Base-by-base conservation (phyloP, 768 basidiomycete species). In the Lactifluus volemus region DNA sequence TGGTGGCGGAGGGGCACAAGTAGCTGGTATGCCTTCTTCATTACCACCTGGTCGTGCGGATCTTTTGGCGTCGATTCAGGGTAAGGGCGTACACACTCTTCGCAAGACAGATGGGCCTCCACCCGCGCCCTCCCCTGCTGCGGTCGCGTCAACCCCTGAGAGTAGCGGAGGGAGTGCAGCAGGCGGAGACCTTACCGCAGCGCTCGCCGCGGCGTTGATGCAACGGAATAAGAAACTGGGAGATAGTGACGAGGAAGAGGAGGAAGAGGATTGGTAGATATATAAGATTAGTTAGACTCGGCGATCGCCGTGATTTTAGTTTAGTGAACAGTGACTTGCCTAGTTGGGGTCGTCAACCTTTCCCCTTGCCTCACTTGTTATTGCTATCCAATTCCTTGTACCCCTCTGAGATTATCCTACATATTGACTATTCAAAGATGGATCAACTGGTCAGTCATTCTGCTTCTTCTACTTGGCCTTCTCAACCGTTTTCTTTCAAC, bases 151-250 rank as follows among this genome's bases (percentile, higher is more conserved):
- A 74, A 42, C 63, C 55, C 6, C 70, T 60, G 6, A 76, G 41
- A 63, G 74, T 2, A 71, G 73, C 32, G 69, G 75, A 25, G 69
- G 74, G 12, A 70, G 75, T 1, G 73, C 68, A 14, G 84, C 77
- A 12, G 90, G 86, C 11, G 86, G 81, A 0, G 86, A 94, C 73
- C 71, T 96, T 61, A 92, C 93, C 0, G 79, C 83, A 4, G 90
- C 92, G 8, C 75, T 97, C 49, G 94, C 92, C 5, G 88, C 84
- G 52, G 93, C 93, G 1, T 73, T 98, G 63, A 74, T 85, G 67
- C 83, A 87, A 70, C 76, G 94, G 66, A 96, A 90, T 70, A 92
- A 89, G 75, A 86, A 89, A 68, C 75, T 96, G 66, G 92, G 89
- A 2, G 91, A 93, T 66, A 89, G 88, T 67, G 71, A 71, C 34